Conservation (phyloP, 2,329 filamentous ascomycete species). For the Cercospora janseana region DNA sequence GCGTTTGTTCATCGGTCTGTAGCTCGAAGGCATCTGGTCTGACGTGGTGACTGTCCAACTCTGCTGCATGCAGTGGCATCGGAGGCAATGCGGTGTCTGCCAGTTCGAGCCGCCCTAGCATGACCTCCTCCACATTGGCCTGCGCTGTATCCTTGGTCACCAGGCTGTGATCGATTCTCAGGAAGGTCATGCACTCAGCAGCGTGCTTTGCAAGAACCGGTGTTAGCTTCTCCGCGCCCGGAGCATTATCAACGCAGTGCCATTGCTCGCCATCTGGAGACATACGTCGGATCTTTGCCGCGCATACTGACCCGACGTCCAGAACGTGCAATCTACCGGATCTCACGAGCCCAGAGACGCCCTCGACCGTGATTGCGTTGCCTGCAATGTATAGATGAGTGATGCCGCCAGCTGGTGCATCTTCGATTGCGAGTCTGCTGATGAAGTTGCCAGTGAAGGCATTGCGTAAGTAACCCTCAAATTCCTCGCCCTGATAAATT, state of each 20-base stretch:
- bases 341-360: constrained; percentile 52
- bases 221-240: constrained; percentile 55
- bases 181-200: constrained; percentile 51
- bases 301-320: constrained; percentile 52
- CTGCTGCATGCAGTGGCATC: constrained; percentile 24
- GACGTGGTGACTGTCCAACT: constrained; percentile 35
- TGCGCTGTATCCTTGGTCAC: constrained; percentile 48
- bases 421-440: constrained; percentile 55
- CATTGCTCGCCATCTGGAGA: constrained; percentile 26
- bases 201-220: constrained; percentile 51
- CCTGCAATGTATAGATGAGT: constrained; percentile 60
- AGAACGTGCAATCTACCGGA: constrained; percentile 55
- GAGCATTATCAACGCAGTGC: constrained; percentile 38
- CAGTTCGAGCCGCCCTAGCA: constrained; percentile 32
- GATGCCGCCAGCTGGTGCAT: constrained; percentile 54
- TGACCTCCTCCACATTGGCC: constrained; percentile 22
- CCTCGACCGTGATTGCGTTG: constrained; percentile 57
- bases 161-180: constrained; percentile 56
- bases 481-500: constrained; percentile 46
- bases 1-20: constrained; percentile 28
- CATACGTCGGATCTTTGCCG: constrained; percentile 22
- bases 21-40: constrained; percentile 29
- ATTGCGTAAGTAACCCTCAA: constrained; percentile 54
- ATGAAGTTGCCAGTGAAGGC: constrained; percentile 52
- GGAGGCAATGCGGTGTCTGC: constrained; percentile 30